A percentile compares a stretch with the other conserved stretches of the same genome.
Evolutionary conservation across 495 filamentous ascomycete genomes (phyloP).

Genomic region (Recurvomyces mirabilis): DNA sequence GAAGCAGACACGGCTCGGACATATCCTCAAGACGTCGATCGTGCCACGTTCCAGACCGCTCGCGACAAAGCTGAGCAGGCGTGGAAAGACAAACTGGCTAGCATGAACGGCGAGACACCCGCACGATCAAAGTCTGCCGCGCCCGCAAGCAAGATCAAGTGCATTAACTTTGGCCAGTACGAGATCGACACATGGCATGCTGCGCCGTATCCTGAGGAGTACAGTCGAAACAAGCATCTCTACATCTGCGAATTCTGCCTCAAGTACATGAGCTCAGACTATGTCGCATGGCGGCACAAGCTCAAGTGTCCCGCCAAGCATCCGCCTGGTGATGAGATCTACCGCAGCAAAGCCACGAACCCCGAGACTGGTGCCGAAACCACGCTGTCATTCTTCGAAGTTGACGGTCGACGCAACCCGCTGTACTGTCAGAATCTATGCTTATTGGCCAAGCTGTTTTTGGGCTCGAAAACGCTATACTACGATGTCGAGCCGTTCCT

Average conservation of each 20-base stretch:
- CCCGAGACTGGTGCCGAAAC: conserved; percentile 41
- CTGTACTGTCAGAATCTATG: conserved; percentile 98
- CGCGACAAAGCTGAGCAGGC: conserved; percentile 82
- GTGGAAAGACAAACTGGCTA: conserved; percentile 57
- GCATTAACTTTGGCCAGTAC: conserved; percentile 92
- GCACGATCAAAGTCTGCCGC: conserved; percentile 60
- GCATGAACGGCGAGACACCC: conserved; percentile 33
- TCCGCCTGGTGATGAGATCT: conserved; percentile 94
- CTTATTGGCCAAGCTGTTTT: conserved; percentile 86
- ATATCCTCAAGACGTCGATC: conserved; percentile 64
- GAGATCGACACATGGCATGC: conserved; percentile 99
- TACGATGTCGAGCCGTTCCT: conserved; percentile 98
- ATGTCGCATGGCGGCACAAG: conserved; percentile 94
- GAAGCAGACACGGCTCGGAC: conserved; percentile 89
- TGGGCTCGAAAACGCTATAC: conserved; percentile 95
- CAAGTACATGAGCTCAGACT: conserved; percentile 99
- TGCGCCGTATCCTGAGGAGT: conserved; percentile 97
- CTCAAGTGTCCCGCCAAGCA: conserved; percentile 90
- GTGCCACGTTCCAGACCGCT: conserved; percentile 75
- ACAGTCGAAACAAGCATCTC: conserved; percentile 84
- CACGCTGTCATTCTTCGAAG: conserved; percentile 90
- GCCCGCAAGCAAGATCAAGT: conserved; percentile 90
- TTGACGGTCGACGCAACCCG: conserved; percentile 91
- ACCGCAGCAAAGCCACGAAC: conserved; percentile 40
- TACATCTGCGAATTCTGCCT: conserved; percentile 99